Evolutionary conservation across 331 rosid genomes (phyloP).

Genomic region (Dryas integrifolia): DNA sequence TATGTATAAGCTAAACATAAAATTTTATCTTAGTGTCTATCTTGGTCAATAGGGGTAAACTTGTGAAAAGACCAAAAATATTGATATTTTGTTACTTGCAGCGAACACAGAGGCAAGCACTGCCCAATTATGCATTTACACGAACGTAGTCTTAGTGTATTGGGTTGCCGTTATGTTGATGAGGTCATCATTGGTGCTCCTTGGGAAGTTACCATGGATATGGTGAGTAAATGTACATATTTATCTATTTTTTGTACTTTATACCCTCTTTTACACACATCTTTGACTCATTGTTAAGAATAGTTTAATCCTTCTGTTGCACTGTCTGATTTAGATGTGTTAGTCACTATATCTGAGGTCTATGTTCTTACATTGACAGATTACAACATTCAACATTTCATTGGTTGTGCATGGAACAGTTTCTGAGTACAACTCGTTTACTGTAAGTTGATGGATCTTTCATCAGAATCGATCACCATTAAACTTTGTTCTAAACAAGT

Average conservation of each 20-base stretch:
- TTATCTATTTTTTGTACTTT: not conserved
- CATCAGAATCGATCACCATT: constrained; percentile 17
- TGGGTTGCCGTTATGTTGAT: constrained; percentile 89
- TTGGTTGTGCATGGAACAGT: constrained; percentile 79
- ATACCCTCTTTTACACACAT: not conserved
- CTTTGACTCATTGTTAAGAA: not conserved
- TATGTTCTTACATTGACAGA: constrained; percentile 45
- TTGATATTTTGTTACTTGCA: constrained; percentile 36
- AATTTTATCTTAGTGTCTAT: not conserved
- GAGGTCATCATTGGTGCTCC: constrained; percentile 99
- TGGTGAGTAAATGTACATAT: constrained; percentile 47
- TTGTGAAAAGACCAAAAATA: not conserved
- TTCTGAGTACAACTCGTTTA: constrained; percentile 51
- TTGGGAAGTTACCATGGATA: constrained; percentile 81
- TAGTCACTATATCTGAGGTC: constrained; percentile 14
- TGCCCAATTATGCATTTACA: constrained; percentile 91
- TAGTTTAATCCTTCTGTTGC: not conserved
- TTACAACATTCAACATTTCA: constrained; percentile 89
- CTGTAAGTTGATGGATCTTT: constrained; percentile 44
- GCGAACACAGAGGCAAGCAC: constrained; percentile 70
- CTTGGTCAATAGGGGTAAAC: not conserved
- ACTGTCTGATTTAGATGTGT: not conserved
- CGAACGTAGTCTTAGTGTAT: constrained; percentile 94
- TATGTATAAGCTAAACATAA: not conserved
- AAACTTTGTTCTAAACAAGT: not conserved